Percentiles rank a stretch among this genome's conserved stretches.
Conservation (phyloP, 2,329 filamentous ascomycete genomes). For the Exserohilum rostratum region DNA sequence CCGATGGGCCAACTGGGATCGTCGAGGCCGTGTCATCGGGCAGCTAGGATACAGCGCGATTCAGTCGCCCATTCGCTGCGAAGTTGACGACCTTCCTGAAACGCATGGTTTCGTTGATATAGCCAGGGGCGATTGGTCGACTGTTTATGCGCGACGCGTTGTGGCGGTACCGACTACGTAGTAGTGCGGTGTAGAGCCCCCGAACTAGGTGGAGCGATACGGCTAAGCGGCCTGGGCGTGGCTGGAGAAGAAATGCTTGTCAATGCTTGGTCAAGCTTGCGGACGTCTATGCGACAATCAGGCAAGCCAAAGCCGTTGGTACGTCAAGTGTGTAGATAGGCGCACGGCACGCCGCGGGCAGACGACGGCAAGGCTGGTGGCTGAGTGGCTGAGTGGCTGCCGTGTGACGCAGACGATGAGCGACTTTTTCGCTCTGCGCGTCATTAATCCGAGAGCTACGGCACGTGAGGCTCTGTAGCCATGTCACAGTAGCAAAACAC, state of each 20-base stretch:
- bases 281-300: background rate
- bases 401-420: too few relatives aligned
- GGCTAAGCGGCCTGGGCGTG: slow-evolving; percentile 4
- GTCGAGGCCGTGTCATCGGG: slow-evolving; percentile 6
- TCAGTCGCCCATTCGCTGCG: slow-evolving; percentile 3
- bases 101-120: slow-evolving; percentile 3
- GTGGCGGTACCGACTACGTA: background rate
- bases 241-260: slow-evolving; percentile 24
- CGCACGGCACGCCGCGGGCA: too few relatives aligned
- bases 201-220: slow-evolving; percentile 2
- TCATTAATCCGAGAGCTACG: too few relatives aligned
- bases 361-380: too few relatives aligned
- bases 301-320: background rate
- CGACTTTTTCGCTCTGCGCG: too few relatives aligned
- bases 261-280: slow-evolving; percentile 20
- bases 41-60: slow-evolving; percentile 13
- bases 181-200: background rate
- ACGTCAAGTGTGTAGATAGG: too few relatives aligned
- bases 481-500: too few relatives aligned
- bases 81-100: slow-evolving; percentile 25
- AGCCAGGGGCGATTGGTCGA: background rate
- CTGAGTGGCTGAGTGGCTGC: too few relatives aligned
- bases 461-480: too few relatives aligned
- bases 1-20: background rate
- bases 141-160: slow-evolving; percentile 9